Evolutionary conservation across 2,329 filamentous ascomycete species (phyloP), one percentile per base, ranked within the genome.

Genomic region (Verruconis gallopava): DNA sequence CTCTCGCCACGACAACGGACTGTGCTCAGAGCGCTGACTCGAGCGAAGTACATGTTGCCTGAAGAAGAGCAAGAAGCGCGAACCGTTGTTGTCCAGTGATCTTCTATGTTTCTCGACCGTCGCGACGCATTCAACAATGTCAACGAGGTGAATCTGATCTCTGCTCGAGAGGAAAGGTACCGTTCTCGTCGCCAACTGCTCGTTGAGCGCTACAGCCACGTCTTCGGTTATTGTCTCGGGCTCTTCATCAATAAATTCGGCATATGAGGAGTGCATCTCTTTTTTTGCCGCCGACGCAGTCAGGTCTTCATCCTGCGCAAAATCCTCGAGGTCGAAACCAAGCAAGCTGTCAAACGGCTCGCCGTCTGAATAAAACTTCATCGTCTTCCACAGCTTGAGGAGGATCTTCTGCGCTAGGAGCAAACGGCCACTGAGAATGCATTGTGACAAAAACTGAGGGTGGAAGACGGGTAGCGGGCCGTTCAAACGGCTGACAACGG

Each of bases 401-500:
- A 96, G 60, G 6, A 94, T 77, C 6, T 69, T 69, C 49, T 85
- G 79, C 2, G 91, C 85, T 4, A 85, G 59, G 3, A 62, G 57
- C 22, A 72, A 71, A 55, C 93, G 93, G 1, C 88, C 89, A 15
- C 79, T 73, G 19, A 94, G 67, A 28, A 93, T 85, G 51, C 83
- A 89, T 57, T 95, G 84, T 40, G 83, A 81, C 19, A 96, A 63
- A 45, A 94, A 84, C 53, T 93, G 85, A 0, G 91, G 91, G 53
- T 98, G 89, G 52, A 93, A 98, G 2, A 93, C 71, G 0, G 91
- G 85, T 4, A 96, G 65, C 2, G 88, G 82, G 0, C 85, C 84
- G 53, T 95, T 96, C 38, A 96, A 68, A 46, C 83, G 71, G 50
- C 83, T 81, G 9, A 93, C 83, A 5, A 86, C 73, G 30, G 88